Conservation (phyloP, 2,329 filamentous ascomycete species). For the Boeremia lycopersici region DNA sequence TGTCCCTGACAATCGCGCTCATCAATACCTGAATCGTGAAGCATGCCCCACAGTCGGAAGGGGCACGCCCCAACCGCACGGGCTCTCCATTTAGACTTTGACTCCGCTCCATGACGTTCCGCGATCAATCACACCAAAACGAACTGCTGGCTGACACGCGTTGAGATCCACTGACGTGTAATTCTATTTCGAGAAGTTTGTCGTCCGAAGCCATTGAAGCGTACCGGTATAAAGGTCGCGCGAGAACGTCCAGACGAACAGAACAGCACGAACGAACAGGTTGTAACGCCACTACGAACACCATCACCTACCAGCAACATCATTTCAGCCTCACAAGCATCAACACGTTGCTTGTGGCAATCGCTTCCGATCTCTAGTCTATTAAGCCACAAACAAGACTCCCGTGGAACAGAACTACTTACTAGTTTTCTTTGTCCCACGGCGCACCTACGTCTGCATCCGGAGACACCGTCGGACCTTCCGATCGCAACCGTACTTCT, state of each 20-base stretch:
- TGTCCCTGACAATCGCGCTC: conserved; percentile 10
- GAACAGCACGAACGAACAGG: conserved; percentile 1
- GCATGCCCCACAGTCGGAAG: conserved; percentile 17
- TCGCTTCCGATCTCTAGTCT: too few relatives aligned
- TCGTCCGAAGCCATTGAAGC: neutral
- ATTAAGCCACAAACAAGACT: neutral
- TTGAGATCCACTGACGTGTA: conserved; percentile 11
- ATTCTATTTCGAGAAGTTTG: conserved; percentile 12
- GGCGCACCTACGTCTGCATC: conserved; percentile 19
- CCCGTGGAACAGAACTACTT: conserved; percentile 1
- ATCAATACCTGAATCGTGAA: conserved; percentile 17
- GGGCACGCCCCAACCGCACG: conserved; percentile 19
- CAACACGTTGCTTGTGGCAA: conserved; percentile 1
- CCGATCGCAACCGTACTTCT: conserved; percentile 19
- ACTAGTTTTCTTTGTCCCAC: conserved; percentile 24
- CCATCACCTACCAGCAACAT: neutral
- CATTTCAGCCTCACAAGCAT: conserved; percentile 4
- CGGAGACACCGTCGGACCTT: conserved; percentile 18
- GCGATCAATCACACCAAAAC: neutral
- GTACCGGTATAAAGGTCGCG: conserved; percentile 1
- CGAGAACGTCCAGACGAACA: neutral
- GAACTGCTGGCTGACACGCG: conserved; percentile 10
- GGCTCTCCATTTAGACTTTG: conserved; percentile 12
- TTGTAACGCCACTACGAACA: neutral
- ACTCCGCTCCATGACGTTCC: conserved; percentile 18